Evolutionary conservation across 106 monocot species (phyloP).

Genomic region (Dioscorea alata): DNA sequence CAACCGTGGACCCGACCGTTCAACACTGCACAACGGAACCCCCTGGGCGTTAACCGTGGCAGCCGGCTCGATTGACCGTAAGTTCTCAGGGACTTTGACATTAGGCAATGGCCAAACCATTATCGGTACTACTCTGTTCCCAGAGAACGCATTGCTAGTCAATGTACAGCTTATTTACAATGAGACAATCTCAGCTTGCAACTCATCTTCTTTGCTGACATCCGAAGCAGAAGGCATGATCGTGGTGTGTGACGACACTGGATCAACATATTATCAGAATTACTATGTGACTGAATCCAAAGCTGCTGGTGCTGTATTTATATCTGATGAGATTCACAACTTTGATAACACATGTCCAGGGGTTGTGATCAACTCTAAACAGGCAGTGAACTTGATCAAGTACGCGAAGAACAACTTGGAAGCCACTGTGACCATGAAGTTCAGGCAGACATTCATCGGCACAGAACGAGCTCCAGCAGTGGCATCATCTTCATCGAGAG

Average conservation of each 20-base stretch:
- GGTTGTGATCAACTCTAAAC: slow-evolving; percentile 10
- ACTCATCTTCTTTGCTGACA: no score
- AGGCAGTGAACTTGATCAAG: slow-evolving; percentile 1
- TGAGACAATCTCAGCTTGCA: no score
- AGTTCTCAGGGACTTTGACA: slow-evolving; percentile 25
- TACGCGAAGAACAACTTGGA: slow-evolving; percentile 11
- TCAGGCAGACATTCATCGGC: slow-evolving; percentile 35
- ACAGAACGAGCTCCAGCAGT: slow-evolving; percentile 40
- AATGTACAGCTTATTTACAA: no score
- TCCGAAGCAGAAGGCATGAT: slow-evolving; percentile 1
- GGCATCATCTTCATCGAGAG: slow-evolving; percentile 47
- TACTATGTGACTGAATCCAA: background rate
- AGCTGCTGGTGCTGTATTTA: slow-evolving; percentile 26
- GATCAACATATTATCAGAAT: background rate
- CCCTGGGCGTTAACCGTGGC: slow-evolving; percentile 69
- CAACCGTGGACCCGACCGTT: slow-evolving; percentile 40
- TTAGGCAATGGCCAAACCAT: slow-evolving; percentile 34
- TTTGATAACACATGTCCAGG: slow-evolving; percentile 24
- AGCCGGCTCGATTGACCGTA: slow-evolving; percentile 58
- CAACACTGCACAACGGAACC: slow-evolving; percentile 49
- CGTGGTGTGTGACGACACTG: slow-evolving; percentile 9
- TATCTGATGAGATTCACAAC: slow-evolving; percentile 13
- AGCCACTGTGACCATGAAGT: slow-evolving; percentile 31
- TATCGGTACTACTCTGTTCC: slow-evolving; percentile 8
- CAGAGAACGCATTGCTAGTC: no score